Evolutionary conservation across 1,284 basidiomycete genomes (phyloP).

Genomic region (Sporisorium exsertum): DNA sequence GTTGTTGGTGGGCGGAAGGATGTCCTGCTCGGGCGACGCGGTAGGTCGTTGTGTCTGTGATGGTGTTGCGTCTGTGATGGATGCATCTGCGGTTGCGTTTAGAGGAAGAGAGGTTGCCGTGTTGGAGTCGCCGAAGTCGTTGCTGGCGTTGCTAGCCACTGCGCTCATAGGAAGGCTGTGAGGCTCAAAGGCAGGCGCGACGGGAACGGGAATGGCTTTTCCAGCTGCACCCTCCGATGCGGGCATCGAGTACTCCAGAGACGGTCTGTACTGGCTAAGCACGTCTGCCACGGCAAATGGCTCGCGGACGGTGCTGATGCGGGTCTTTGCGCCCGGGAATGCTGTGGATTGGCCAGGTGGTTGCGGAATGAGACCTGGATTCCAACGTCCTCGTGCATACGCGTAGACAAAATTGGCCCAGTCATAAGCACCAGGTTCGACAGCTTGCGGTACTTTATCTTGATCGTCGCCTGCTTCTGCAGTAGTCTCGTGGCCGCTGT

Average conservation of each 20-base stretch:
- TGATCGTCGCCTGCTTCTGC: background rate
- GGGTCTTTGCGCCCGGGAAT: conserved; percentile 31
- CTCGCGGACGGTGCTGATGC: conserved; percentile 21
- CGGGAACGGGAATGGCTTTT: background rate
- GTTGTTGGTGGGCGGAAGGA: background rate
- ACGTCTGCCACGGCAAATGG: background rate
- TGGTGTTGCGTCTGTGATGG: background rate
- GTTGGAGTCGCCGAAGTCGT: conserved; percentile 16
- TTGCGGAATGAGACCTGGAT: conserved; percentile 56
- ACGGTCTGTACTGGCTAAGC: conserved; percentile 25
- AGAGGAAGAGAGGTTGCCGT: conserved; percentile 20
- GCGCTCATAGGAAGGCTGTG: conserved; percentile 38
- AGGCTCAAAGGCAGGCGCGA: conserved; percentile 16
- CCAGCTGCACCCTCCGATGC: background rate
- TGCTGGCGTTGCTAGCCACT: conserved; percentile 22
- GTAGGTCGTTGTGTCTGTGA: conserved; percentile 20
- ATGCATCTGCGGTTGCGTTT: background rate
- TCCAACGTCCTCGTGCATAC: conserved; percentile 62
- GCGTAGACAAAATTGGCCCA: conserved; percentile 67
- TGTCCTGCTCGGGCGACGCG: conserved; percentile 8
- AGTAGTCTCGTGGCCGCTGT: background rate
- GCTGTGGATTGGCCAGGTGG: conserved; percentile 56
- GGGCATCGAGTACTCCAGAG: conserved; percentile 31
- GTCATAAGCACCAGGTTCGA: conserved; percentile 55
- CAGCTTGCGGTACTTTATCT: background rate